phyloP scores from a whole-genome alignment of 768 basidiomycete genomes.

The Lactarius evosmus region DNA sequence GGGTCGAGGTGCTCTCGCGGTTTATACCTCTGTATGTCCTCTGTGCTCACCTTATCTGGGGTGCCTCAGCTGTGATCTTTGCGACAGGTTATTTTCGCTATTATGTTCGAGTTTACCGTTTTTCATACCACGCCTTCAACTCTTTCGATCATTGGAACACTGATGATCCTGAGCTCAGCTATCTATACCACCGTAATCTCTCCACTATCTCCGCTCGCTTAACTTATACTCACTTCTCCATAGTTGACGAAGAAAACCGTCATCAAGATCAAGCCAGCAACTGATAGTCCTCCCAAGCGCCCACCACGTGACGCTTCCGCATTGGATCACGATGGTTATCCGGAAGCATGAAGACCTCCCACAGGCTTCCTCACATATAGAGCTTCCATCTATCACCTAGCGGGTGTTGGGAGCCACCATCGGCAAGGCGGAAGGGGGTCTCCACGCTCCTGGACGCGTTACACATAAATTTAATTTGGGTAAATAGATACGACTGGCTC shows the following conservation, averaged over 20 bases:
- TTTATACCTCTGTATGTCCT: slow-evolving; percentile 51
- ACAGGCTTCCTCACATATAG: background rate
- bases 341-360: background rate
- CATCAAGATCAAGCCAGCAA: slow-evolving; percentile 5
- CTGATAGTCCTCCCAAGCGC: slow-evolving; percentile 8
- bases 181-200: slow-evolving; percentile 59
- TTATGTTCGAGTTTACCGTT: slow-evolving; percentile 59
- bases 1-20: slow-evolving; percentile 56
- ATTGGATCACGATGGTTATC: background rate
- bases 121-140: slow-evolving; percentile 58
- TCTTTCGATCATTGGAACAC: slow-evolving; percentile 58
- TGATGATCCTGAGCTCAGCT: slow-evolving; percentile 61
- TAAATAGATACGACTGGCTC: background rate
- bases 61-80: background rate
- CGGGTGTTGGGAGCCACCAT: background rate
- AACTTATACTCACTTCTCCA: background rate
- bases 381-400: background rate
- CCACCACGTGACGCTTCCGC: background rate
- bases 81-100: slow-evolving; percentile 61
- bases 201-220: slow-evolving; percentile 2
- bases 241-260: slow-evolving; percentile 18
- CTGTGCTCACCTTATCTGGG: background rate
- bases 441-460: background rate
- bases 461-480: background rate
- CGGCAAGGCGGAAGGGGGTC: background rate